These are phyloP conservation scores for Chenopodium formosanum DNA, from an alignment of 148 eudicot species.

Conservation along the genomic window DNA sequence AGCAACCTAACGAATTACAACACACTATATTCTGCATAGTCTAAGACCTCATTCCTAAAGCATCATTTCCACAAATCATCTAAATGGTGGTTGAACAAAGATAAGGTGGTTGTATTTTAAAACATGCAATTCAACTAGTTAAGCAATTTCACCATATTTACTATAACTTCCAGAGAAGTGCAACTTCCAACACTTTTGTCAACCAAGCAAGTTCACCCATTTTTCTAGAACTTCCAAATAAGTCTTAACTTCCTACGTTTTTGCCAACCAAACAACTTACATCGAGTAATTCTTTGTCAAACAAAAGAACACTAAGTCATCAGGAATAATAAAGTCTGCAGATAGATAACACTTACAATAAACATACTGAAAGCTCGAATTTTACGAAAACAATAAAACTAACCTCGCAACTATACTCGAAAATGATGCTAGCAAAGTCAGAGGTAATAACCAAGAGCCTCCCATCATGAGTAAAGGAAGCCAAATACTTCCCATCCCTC, in stretches of 20 bases:
- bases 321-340: background rate
- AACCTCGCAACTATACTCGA: slow-evolving; percentile 90
- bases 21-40: too few species aligned
- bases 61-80: background rate
- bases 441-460: slow-evolving; percentile 77
- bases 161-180: too few species aligned
- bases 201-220: background rate
- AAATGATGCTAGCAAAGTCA: slow-evolving; percentile 67
- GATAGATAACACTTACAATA: background rate
- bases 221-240: too few species aligned
- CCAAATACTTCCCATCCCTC: slow-evolving; percentile 74
- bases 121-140: too few species aligned
- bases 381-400: background rate
- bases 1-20: background rate
- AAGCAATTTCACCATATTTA: too few species aligned
- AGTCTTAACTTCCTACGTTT: too few species aligned
- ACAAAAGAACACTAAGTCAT: background rate
- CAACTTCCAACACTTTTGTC: too few species aligned
- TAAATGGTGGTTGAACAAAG: background rate
- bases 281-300: background rate
- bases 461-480: slow-evolving; percentile 90
- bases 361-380: background rate
- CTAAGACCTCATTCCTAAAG: background rate
- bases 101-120: too few species aligned
- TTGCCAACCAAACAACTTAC: background rate